These are phyloP conservation scores for Wilcoxina mikolae DNA, from an alignment of 495 filamentous ascomycete genomes.

Conservation along the genomic window DNA sequence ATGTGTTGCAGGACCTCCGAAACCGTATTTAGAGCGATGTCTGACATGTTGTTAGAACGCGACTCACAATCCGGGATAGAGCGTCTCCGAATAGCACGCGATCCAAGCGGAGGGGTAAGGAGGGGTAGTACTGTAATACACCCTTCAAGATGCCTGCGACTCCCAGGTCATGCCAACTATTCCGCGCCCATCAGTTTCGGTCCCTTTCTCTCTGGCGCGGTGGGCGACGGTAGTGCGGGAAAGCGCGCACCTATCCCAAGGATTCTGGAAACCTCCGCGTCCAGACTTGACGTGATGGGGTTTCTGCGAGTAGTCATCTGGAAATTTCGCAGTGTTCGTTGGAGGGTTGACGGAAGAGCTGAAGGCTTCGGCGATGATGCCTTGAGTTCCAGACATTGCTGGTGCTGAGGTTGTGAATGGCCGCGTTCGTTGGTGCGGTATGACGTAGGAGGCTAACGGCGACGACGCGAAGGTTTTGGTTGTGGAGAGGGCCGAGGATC, in stretches of 20 bases:
- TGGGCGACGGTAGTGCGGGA: neutral
- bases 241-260: conserved; percentile 24
- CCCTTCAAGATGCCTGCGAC: conserved; percentile 9
- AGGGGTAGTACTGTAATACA: conserved; percentile 14
- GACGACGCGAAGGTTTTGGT: neutral
- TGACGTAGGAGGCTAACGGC: neutral
- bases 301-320: conserved; percentile 19
- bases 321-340: conserved; percentile 10
- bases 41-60: conserved; percentile 10
- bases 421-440: neutral
- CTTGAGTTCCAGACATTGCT: conserved; percentile 19
- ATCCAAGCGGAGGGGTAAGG: conserved; percentile 4
- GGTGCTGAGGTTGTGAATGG: neutral
- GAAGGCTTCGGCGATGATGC: conserved; percentile 20
- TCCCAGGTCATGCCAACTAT: conserved; percentile 14
- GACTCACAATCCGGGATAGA: neutral
- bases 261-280: conserved; percentile 20
- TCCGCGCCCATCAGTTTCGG: neutral
- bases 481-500: neutral
- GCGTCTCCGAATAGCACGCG: neutral
- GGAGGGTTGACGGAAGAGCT: conserved; percentile 17
- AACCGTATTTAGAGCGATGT: conserved; percentile 8
- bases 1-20: conserved; percentile 5
- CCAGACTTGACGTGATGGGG: conserved; percentile 20
- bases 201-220: neutral